Conservation (phyloP, 2,329 filamentous ascomycete genomes). For the Cytospora chrysosperma region DNA sequence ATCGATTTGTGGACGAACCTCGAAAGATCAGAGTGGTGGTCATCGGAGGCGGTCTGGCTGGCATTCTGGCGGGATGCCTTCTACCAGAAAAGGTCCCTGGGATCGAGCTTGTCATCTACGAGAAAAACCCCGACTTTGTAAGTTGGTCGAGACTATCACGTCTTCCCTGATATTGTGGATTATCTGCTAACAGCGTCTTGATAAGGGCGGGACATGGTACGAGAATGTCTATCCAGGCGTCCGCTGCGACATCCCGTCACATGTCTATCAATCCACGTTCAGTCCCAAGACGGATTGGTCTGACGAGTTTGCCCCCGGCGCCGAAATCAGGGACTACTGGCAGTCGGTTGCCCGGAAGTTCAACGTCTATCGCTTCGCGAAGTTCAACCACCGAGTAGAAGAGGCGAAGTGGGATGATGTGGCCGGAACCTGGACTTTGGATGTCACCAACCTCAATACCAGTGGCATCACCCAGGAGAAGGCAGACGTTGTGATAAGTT, state of each 20-base stretch:
- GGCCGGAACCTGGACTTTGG: conserved; percentile 55
- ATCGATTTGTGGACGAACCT: conserved; percentile 47
- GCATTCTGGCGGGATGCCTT: conserved; percentile 63
- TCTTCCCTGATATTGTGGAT: neutral
- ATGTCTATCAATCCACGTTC: conserved; percentile 70
- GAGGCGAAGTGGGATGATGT: conserved; percentile 55
- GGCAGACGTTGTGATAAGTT: conserved; percentile 61
- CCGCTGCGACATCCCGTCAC: conserved; percentile 66
- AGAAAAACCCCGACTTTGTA: conserved; percentile 68
- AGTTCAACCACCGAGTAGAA: conserved; percentile 55
- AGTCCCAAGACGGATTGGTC: conserved; percentile 67
- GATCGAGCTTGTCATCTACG: conserved; percentile 63
- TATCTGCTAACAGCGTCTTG: conserved; percentile 6
- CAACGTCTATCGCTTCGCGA: conserved; percentile 59
- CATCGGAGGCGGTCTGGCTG: conserved; percentile 63
- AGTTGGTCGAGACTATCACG: conserved; percentile 33
- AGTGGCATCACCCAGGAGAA: conserved; percentile 43
- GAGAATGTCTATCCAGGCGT: conserved; percentile 61
- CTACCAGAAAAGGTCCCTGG: conserved; percentile 68
- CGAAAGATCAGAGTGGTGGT: conserved; percentile 55
- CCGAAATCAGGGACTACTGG: conserved; percentile 69
- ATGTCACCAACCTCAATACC: conserved; percentile 40
- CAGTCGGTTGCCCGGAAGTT: conserved; percentile 61
- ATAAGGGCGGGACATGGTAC: conserved; percentile 52
- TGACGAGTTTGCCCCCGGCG: conserved; percentile 64